A percentile compares a stretch with the other conserved stretches of the same genome.
phyloP scores from a whole-genome alignment of 768 basidiomycete species.

The Cyathus striatus region DNA sequence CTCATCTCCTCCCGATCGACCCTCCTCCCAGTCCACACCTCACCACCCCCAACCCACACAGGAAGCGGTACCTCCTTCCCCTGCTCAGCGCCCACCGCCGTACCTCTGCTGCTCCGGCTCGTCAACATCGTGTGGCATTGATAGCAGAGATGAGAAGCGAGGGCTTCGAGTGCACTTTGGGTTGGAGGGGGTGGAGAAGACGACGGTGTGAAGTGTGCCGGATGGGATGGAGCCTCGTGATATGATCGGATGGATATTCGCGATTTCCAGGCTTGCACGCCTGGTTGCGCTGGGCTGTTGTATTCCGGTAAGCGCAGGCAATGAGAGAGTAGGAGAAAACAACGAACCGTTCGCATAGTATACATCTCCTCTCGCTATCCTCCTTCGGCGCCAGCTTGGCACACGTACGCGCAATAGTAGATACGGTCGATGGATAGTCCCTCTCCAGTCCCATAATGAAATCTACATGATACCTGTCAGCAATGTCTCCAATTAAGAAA shows the following conservation, averaged over 20 bases:
- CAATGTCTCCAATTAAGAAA: neutral
- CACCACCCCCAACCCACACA: slow-evolving; percentile 25
- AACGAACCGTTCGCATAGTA: slow-evolving; percentile 61
- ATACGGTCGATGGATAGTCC: slow-evolving; percentile 85
- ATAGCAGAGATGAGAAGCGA: slow-evolving; percentile 51
- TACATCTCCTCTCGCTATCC: slow-evolving; percentile 41
- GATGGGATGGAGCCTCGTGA: slow-evolving; percentile 18
- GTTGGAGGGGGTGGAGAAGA: slow-evolving; percentile 19
- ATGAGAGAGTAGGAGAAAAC: neutral
- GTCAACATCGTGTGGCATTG: slow-evolving; percentile 58
- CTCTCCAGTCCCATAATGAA: slow-evolving; percentile 78
- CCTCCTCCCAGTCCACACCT: slow-evolving; percentile 7
- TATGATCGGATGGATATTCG: slow-evolving; percentile 68
- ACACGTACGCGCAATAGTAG: slow-evolving; percentile 76
- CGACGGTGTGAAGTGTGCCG: slow-evolving; percentile 29
- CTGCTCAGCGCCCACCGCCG: slow-evolving; percentile 5
- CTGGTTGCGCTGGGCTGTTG: slow-evolving; percentile 51
- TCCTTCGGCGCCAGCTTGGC: slow-evolving; percentile 71
- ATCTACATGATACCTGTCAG: slow-evolving; percentile 32
- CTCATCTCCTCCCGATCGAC: slow-evolving; percentile 29
- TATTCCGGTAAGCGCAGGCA: neutral
- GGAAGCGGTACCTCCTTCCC: slow-evolving; percentile 26
- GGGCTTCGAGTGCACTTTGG: slow-evolving; percentile 17
- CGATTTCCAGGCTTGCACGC: slow-evolving; percentile 68
- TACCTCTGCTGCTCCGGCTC: slow-evolving; percentile 46